These are phyloP conservation scores for Flaveria brownii DNA, from an alignment of 129 eudicot genomes.

Conservation along the genomic window DNA sequence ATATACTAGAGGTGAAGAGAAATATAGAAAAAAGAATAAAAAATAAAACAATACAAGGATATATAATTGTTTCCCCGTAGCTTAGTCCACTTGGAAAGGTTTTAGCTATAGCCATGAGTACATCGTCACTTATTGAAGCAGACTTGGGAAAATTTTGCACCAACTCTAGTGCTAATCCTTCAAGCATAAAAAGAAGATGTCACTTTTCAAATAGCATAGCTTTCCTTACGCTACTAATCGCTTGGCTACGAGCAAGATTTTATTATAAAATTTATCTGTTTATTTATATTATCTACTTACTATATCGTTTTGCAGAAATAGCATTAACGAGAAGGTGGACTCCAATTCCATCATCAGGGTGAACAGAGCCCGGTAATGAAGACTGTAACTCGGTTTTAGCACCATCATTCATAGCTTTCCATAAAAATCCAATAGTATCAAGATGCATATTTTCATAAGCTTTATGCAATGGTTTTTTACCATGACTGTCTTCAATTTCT, in stretches of 20 bases:
- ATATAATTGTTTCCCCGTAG: too few species aligned
- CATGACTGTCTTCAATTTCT: not conserved
- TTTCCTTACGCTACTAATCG: too few species aligned
- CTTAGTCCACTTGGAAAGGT: too few species aligned
- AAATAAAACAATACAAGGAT: not conserved
- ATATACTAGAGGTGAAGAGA: not conserved
- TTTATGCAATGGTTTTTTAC: not conserved
- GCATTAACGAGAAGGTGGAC: slow-evolving; percentile 16
- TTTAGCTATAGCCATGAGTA: too few species aligned
- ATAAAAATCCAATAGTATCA: slow-evolving; percentile 9
- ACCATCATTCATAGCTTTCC: not conserved
- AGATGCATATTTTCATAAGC: slow-evolving; percentile 26
- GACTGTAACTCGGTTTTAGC: not conserved
- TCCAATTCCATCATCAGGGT: not conserved
- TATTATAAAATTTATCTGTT: too few species aligned
- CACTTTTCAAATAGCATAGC: too few species aligned
- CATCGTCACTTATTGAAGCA: too few species aligned
- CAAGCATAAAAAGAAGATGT: too few species aligned
- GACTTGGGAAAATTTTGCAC: too few species aligned
- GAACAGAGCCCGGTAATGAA: not conserved
- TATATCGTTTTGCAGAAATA: slow-evolving; percentile 21
- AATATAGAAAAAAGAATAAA: not conserved
- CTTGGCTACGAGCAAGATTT: too few species aligned
- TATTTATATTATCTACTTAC: too few species aligned
- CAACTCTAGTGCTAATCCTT: too few species aligned